Evolutionary conservation across 305 asterid genomes (phyloP), one percentile per base, ranked within the genome.

Genomic region (Rubia tinctorum): DNA sequence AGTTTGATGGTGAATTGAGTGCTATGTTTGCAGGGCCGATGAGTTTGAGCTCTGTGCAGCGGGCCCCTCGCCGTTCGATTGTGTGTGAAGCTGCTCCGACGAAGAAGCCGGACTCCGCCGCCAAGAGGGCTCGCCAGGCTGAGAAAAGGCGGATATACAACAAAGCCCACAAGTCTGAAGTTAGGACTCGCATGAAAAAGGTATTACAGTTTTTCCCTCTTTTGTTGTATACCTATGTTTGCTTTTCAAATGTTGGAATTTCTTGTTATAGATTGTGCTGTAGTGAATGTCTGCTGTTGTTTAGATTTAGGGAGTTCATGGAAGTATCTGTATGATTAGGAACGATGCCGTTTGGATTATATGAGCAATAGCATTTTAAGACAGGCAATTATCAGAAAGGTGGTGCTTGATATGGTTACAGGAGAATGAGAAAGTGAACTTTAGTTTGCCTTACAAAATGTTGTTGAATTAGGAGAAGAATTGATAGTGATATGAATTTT

Each of bases 61-160:
- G 73, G 82, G 79, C 87, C 4, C 74, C 73, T 58, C 86, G 95
- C 74, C 86, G 72, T 34, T 86, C 90, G 5, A 82, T 94, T 73
- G 90, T 91, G 1, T 90, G 99, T 53, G 90, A 91, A 73, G 95
- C 85, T 60, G 89, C 80, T 73, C 86, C 89, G 0, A 66, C 66
- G 56, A 92, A 88, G 85, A 94, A 89, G 82, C 81, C 97, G 6
- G 99, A 94, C 79, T 90, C 97, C 34, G 98, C 99, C 15, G 99
- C 97, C 20, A 94, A 94, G 85, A 89, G 99, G 82, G 97, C 94
- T 75, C 96, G 98, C 2, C 99, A 92, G 74, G 85, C 98, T 12
- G 98, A 95, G 89, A 92, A 93, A 88, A 89, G 96, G 80, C 83
- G 98, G 42, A 3, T 90, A 30, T 90, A 88, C 73, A 71, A 95